Evolutionary conservation across 306 rosid species (phyloP).

Genomic region (Cicer judaicum): DNA sequence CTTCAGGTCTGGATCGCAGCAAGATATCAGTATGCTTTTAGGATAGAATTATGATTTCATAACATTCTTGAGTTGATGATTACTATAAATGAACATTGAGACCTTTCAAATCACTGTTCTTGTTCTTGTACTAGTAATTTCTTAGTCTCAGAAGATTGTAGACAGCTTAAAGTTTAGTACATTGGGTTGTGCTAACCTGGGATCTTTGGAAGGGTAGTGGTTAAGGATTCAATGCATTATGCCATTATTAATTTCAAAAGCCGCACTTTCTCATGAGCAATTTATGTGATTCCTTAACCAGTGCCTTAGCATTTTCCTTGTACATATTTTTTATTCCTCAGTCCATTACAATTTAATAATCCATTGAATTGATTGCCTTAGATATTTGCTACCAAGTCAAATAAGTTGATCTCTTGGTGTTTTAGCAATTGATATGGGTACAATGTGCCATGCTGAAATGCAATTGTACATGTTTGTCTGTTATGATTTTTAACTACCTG

Average conservation of each 20-base stretch:
- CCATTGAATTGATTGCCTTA: not conserved
- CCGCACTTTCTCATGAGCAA: not conserved
- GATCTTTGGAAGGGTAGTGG: not conserved
- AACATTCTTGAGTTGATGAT: constrained; percentile 6
- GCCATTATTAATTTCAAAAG: not conserved
- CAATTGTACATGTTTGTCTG: constrained; percentile 11
- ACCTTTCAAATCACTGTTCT: not conserved
- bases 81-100: not conserved
- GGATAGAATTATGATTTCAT: not conserved
- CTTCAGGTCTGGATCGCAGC: not conserved
- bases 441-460: constrained; percentile 19
- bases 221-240: not conserved
- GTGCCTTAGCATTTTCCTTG: constrained; percentile 6
- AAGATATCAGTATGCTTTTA: not conserved
- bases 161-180: too few relatives aligned
- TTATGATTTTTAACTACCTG: constrained; percentile 17
- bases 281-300: not conserved
- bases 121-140: not conserved
- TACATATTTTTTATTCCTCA: not conserved
- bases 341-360: not conserved
- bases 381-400: constrained; percentile 9
- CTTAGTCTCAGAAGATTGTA: too few relatives aligned
- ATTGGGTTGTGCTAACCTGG: not conserved
- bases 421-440: constrained; percentile 31
- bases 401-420: constrained; percentile 26